Evolutionary conservation across 768 basidiomycete genomes (phyloP), one percentile per base, ranked within the genome.

Genomic region (Sarcodon aspratus): DNA sequence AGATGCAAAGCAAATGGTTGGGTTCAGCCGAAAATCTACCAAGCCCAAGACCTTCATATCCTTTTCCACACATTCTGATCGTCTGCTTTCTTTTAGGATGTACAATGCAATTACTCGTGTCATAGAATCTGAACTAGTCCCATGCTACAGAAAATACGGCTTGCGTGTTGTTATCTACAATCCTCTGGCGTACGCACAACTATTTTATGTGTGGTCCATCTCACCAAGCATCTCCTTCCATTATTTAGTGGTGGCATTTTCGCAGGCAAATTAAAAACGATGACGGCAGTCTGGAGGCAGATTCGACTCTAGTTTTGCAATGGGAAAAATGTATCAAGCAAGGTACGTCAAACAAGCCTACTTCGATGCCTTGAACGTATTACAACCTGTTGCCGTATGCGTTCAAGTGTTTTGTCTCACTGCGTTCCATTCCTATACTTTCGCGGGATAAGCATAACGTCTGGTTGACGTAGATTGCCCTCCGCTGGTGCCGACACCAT

Each of bases 401-500:
- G 33, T 12, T 17, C 1, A 38, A 37, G 3, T 44, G 27, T 12
- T n/a, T 12, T 21, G 13, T 15, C 10, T 50, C n/a, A n/a, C n/a
- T 27, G 21, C 21, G 21, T 46, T 11, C 32, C 11, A 11, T 6
- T 13, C 40, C 38, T 32, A 17, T 44, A 15, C 15, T 45, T 6
- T 36, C 34, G 8, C 48, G 71, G 71, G 69, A 69, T 34, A 72
- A 69, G 45, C 64, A 79, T 51, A 52, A 61, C 38, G 57, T 82
- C 3, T 69, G 71, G 0, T 61, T 78, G 49, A 66, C 71, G 3
- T 78, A 81, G 60, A 68, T 78, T 3, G 76, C 79, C 1, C 62
- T 80, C 44, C 68, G 80, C n/a, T 82, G 80, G 80, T 65, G 73
- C 46, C 74, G 78, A 47, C 72, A 81, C 50, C 79, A 82, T 52